Base-by-base conservation (phyloP, 2,329 filamentous ascomycete genomes). In the Lasiodiplodia sp. region DNA sequence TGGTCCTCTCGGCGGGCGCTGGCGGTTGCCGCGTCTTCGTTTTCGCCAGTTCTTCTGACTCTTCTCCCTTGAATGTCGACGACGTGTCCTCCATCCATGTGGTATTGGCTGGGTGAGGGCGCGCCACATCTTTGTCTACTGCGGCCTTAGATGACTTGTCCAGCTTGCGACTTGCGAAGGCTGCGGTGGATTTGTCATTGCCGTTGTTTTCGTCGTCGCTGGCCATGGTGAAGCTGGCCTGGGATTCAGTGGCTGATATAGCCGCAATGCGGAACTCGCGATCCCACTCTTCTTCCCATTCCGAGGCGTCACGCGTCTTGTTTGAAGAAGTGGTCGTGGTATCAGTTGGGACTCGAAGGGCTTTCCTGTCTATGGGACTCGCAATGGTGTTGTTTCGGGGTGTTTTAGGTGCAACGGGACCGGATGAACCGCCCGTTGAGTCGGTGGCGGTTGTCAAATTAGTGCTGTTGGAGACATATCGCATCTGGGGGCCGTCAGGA, bases 81-180 rank as follows among this genome's bases (percentile, higher is more conserved):
- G 60, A 64, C 2, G 23, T 25, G 18, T 63, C 58, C 28, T 63
- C 58, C n/a, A 63, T 63, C 60, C 60, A 52, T 4, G 25, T 64
- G 18, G 21, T 51, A 28, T 25, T 52, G 3, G 14, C n/a, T 6
- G 60, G 25, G 44, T 49, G 21, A 8, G 14, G 37, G 7, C 10
- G 57, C 47, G 44, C 21, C 16, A 28, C 37, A n/a, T 28, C 28
- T 2, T 8, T 6, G 44, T 4, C 58, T 1, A 28, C 44, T 16
- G 25, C 10, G 28, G 23, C 12, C 2, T 18, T n/a, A n/a, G 28
- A 14, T 40, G 40, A 49, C 10, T 7, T n/a, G 7, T 25, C 25
- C 25, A 16, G 23, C 40, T 25, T 34, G 1, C 16, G 58, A 21
- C 16, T 23, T 7, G 25, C 14, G 21, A n/a, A 44, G 21, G 25